Base-by-base conservation (phyloP, 1,284 basidiomycete genomes). In the Porodaedalea pini region DNA sequence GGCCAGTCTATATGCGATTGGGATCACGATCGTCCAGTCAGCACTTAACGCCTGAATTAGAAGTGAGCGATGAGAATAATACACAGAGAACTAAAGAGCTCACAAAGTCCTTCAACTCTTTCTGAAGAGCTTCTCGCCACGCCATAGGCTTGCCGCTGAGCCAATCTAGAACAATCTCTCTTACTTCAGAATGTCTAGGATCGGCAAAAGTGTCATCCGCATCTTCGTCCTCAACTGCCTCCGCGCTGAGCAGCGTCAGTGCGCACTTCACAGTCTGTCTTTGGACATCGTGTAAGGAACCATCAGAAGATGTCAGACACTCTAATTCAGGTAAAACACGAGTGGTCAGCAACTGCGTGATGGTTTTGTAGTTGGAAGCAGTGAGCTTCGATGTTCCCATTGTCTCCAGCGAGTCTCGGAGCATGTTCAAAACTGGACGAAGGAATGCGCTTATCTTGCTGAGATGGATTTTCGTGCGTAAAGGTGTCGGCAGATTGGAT, bases 311-410 rank as follows among this genome's bases (percentile, higher is more conserved):
- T 7, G 60, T 64, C 51, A 73, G 64, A 2, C 68, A 63, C 25
- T 78, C 75, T 1, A 79, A 67, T 64, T 82, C 80, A 3, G 78
- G 77, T 2, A 86, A 68, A 36, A 82, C 69, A 21, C 75, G 74
- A 8, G 70, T 75, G 27, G 76, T 73, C 15, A 85, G 62, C 10
- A 83, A 52, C 4, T 68, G 65, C 2, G 78, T 68, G n/a, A 82
- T 67, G 5, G 69, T 60, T 23, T 68, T 64, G 21, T 67, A 49
- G 73, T 69, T n/a, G 57, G 58, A 1, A 63, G 57, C 25, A 15
- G 62, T 50, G 34, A 61, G 54, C 13, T 61, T 40, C n/a, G 61
- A 58, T 11, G 62, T 36, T 5, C 56, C 51, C 6, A 65, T 49
- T 1, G 64, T 54, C 19, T 65, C 59, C 15, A 63, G 19, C 27